Evolutionary conservation across 495 filamentous ascomycete genomes (phyloP).

Genomic region (Xylaria telfairii): DNA sequence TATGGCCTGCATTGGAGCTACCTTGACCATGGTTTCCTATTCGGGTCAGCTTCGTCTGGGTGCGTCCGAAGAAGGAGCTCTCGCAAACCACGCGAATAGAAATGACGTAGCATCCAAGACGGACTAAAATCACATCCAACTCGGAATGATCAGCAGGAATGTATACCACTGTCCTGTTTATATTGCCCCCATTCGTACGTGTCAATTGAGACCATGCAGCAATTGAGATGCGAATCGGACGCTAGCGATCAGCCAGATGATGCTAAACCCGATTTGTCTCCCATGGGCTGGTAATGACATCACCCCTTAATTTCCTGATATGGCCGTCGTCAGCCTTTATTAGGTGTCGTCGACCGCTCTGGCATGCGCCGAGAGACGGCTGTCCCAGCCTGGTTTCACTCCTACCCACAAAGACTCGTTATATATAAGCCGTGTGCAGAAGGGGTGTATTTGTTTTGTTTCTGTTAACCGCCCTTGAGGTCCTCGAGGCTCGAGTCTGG

Average conservation of each 20-base stretch:
- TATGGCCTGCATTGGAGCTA: neutral
- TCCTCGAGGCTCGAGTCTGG: neutral
- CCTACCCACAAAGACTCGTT: neutral
- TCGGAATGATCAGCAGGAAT: neutral
- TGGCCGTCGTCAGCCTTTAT: slow-evolving; percentile 17
- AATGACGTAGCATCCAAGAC: slow-evolving; percentile 1
- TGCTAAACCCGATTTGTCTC: slow-evolving; percentile 6
- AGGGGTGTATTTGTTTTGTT: slow-evolving; percentile 5
- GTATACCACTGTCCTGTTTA: neutral
- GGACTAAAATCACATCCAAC: neutral
- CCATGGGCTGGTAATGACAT: slow-evolving; percentile 17
- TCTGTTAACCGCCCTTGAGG: neutral
- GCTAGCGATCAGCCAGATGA: slow-evolving; percentile 14
- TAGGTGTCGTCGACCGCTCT: slow-evolving; percentile 8
- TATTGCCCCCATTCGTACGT: neutral
- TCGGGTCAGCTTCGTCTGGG: slow-evolving; percentile 13
- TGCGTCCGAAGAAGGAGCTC: neutral
- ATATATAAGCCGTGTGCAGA: neutral
- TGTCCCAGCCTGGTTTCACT: neutral
- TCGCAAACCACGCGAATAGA: neutral
- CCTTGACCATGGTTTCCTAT: slow-evolving; percentile 3
- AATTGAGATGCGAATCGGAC: slow-evolving; percentile 3
- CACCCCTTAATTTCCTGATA: slow-evolving; percentile 14
- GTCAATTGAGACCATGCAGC: neutral
- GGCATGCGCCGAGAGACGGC: slow-evolving; percentile 5